Conservation (phyloP, 1,284 basidiomycete species). For the Sanghuangporus baumii region DNA sequence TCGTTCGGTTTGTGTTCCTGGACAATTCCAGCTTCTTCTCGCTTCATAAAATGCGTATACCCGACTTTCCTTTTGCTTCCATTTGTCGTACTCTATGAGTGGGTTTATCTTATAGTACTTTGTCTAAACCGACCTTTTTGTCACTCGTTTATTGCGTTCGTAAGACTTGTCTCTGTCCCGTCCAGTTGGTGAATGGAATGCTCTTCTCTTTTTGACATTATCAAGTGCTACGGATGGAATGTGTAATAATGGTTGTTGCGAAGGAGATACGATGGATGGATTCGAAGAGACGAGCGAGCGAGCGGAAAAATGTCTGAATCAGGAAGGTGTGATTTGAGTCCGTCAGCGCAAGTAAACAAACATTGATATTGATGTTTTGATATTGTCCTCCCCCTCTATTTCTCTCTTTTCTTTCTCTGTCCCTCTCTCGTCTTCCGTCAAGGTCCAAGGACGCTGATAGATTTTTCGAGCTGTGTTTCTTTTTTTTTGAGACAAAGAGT, state of each 20-base stretch:
- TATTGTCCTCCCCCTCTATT: not conserved
- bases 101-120: slow-evolving; percentile 7
- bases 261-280: not conserved
- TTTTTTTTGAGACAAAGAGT: not conserved
- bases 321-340: slow-evolving; percentile 6
- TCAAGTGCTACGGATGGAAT: not conserved
- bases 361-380: not conserved
- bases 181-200: slow-evolving; percentile 3
- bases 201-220: not conserved
- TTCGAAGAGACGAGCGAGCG: not conserved
- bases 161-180: slow-evolving; percentile 4
- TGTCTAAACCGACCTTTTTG: slow-evolving; percentile 7
- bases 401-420: not conserved
- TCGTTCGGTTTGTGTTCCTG: slow-evolving; percentile 7
- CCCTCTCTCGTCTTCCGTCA: not conserved
- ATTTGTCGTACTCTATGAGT: slow-evolving; percentile 2
- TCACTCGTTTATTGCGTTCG: slow-evolving; percentile 14
- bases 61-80: not conserved
- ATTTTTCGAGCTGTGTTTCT: not conserved
- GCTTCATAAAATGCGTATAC: slow-evolving; percentile 9
- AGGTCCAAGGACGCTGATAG: not conserved
- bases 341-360: not conserved
- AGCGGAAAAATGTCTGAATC: not conserved
- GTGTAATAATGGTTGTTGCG: not conserved
- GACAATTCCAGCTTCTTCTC: slow-evolving; percentile 2